These are phyloP conservation scores for Phytophthora sojae DNA, from an alignment of 352 stramenopile genomes.

Conservation along the genomic window DNA sequence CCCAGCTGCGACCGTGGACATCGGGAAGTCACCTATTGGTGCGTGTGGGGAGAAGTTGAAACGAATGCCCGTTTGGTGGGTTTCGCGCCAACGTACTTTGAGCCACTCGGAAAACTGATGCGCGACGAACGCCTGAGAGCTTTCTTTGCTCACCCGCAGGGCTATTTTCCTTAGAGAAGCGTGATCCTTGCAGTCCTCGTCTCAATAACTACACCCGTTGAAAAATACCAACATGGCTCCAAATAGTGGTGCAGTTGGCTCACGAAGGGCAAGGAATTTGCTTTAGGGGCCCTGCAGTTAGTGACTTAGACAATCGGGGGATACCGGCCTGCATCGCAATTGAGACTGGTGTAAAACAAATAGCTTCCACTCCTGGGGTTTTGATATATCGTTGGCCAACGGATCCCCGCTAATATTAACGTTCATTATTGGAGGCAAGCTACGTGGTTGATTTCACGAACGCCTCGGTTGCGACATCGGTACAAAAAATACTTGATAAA, in stretches of 20 bases:
- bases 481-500: neutral
- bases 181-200: no score
- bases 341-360: no score
- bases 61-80: constrained; percentile 37
- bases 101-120: neutral
- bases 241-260: no score
- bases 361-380: no score
- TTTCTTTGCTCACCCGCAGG: neutral
- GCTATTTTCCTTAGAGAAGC: neutral
- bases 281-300: no score
- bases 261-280: no score
- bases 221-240: neutral
- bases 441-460: neutral
- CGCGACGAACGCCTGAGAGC: neutral
- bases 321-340: no score
- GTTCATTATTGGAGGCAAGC: neutral
- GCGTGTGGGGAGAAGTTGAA: constrained; percentile 27
- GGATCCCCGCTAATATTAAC: neutral
- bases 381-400: no score
- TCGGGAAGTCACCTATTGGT: constrained; percentile 9
- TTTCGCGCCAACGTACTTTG: constrained; percentile 13
- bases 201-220: no score
- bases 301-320: no score
- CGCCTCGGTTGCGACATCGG: neutral
- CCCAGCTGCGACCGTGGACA: constrained; percentile 24